A percentile compares a stretch with the other conserved stretches of the same genome.
phyloP scores from a whole-genome alignment of 2,329 filamentous ascomycete genomes.

The Phialophora macrospora region DNA sequence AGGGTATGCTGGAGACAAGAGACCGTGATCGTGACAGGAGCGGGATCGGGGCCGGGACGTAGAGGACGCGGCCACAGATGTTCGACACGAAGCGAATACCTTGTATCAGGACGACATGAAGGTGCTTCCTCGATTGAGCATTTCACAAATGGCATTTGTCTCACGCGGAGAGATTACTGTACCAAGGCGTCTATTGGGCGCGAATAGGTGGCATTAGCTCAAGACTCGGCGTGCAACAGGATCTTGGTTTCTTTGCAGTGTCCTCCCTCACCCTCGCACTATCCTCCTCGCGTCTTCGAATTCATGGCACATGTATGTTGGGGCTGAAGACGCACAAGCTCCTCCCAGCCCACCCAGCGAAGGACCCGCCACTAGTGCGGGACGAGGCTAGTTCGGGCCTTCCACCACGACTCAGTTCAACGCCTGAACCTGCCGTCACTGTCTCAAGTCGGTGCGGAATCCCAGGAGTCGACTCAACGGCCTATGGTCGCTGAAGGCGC shows the following conservation, averaged over 20 bases:
- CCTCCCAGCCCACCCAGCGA: neutral
- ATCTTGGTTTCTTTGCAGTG: neutral
- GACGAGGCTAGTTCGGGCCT: neutral
- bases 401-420: neutral
- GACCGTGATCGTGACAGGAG: neutral
- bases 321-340: neutral
- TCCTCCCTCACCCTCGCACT: neutral
- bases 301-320: neutral
- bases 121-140: neutral
- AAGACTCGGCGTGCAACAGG: neutral
- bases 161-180: neutral
- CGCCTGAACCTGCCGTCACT: neutral
- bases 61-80: neutral
- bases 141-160: neutral
- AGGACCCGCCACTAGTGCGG: neutral
- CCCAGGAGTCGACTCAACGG: neutral
- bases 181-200: constrained; percentile 3
- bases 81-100: neutral
- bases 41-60: neutral
- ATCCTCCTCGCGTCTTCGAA: neutral
- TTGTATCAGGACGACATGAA: neutral
- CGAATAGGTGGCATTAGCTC: neutral
- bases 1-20: neutral
- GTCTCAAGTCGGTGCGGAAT: neutral
- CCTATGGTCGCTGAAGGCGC: neutral